phyloP scores from a whole-genome alignment of 2,329 filamentous ascomycete genomes.

The Colletotrichum sp. region DNA sequence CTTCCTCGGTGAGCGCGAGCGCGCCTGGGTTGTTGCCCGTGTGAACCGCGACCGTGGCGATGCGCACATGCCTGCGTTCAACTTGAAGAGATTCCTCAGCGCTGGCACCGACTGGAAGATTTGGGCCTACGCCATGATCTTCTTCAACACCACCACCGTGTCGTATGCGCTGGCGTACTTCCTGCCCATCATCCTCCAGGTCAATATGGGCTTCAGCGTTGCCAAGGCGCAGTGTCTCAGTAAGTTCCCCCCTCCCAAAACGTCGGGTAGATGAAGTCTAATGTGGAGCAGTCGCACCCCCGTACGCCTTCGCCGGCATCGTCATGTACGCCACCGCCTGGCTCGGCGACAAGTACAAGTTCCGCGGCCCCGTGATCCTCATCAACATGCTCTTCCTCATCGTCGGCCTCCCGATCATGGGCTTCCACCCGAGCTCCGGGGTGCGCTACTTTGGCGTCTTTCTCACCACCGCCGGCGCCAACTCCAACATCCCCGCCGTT shows the following conservation, averaged over 20 bases:
- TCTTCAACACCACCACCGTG: conserved; percentile 72
- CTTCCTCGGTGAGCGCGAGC: conserved; percentile 59
- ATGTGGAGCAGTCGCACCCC: conserved; percentile 59
- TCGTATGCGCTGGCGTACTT: conserved; percentile 82
- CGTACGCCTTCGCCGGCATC: conserved; percentile 69
- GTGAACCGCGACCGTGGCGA: conserved; percentile 66
- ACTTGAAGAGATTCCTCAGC: conserved; percentile 49
- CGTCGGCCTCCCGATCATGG: conserved; percentile 75
- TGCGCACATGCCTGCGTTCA: conserved; percentile 58
- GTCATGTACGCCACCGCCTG: conserved; percentile 66
- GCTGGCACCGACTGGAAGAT: conserved; percentile 60
- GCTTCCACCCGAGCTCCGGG: conserved; percentile 61
- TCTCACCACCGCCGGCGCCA: conserved; percentile 76
- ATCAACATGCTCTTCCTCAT: conserved; percentile 71
- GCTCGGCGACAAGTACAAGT: conserved; percentile 69
- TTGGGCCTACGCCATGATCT: conserved; percentile 67
- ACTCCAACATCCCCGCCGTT: conserved; percentile 76
- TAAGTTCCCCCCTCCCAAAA: neutral
- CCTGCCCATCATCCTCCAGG: conserved; percentile 73
- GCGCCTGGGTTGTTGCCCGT: conserved; percentile 55
- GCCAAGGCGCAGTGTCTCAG: conserved; percentile 69
- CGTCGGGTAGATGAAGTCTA: neutral
- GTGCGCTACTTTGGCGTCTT: conserved; percentile 79
- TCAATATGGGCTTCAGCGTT: conserved; percentile 67
- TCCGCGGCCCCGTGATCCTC: conserved; percentile 70